phyloP scores from a whole-genome alignment of 371 early-diverging fungal species.

The Smittium mucronatum region DNA sequence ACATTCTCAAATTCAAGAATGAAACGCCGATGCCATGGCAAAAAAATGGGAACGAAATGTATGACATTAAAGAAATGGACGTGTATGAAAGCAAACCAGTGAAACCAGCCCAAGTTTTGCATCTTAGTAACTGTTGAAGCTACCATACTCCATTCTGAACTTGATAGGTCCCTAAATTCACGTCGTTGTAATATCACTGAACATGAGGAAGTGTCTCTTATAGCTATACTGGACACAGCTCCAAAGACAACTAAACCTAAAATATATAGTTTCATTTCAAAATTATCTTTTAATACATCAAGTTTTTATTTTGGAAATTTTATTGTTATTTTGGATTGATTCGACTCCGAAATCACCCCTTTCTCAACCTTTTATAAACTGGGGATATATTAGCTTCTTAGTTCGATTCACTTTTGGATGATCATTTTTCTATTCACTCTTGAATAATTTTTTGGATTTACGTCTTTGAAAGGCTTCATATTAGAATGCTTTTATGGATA shows the following conservation, averaged over 20 bases:
- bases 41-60: constrained; percentile 25
- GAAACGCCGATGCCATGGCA: constrained; percentile 32
- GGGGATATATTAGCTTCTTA: no score
- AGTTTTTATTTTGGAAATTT: no score
- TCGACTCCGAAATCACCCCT: no score
- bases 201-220: neutral
- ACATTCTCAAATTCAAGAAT: constrained; percentile 26
- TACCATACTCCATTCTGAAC: constrained; percentile 24
- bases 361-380: no score
- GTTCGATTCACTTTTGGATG: no score
- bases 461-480: no score
- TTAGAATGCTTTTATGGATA: no score
- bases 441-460: no score
- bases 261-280: no score
- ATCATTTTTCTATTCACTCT: no score
- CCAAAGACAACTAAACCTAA: neutral
- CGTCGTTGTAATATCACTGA: constrained; percentile 20
- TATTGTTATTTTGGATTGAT: no score
- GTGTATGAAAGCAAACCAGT: constrained; percentile 24
- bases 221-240: neutral
- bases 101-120: constrained; percentile 27
- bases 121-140: constrained; percentile 19
- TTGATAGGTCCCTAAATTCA: constrained; percentile 31
- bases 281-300: no score
- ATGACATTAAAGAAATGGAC: constrained; percentile 12